Evolutionary conservation across 148 eudicot species (phyloP).

Genomic region (Rhododendron molle): DNA sequence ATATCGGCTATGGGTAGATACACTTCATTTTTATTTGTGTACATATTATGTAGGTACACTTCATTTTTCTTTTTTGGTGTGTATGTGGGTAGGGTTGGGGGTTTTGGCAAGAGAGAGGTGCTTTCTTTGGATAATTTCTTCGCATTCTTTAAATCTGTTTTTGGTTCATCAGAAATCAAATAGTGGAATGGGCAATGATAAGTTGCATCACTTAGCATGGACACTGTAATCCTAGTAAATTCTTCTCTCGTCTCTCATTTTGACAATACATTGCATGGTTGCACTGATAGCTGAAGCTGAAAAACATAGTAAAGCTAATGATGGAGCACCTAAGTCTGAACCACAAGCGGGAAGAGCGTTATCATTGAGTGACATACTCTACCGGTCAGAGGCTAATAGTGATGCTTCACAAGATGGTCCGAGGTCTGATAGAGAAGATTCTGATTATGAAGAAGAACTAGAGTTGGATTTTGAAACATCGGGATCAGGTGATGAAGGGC

Average conservation of each 20-base stretch:
- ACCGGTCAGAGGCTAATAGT: conserved; percentile 64
- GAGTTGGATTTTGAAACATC: conserved; percentile 86
- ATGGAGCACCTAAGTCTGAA: conserved; percentile 46
- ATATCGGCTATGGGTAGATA: background rate
- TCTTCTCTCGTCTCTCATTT: background rate
- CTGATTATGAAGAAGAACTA: conserved; percentile 84
- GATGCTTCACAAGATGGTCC: conserved; percentile 80
- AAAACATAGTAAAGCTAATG: conserved; percentile 41
- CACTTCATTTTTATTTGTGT: background rate
- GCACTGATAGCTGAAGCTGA: conserved; percentile 60
- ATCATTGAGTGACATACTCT: conserved; percentile 72
- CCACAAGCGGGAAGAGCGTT: conserved; percentile 52
- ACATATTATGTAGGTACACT: background rate
- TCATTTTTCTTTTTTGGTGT: background rate
- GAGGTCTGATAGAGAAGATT: conserved; percentile 85
- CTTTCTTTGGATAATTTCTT: background rate
- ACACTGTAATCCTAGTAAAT: background rate
- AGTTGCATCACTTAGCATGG: background rate
- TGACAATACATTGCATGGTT: background rate
- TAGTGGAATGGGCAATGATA: background rate
- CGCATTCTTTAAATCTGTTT: background rate
- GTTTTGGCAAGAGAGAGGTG: background rate
- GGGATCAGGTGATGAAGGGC: conserved; percentile 74
- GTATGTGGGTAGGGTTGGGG: background rate
- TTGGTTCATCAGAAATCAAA: background rate